Percentiles rank a stretch among this genome's conserved stretches.
Conservation (phyloP, 2,329 filamentous ascomycete genomes). For the Alternaria ethzedia region DNA sequence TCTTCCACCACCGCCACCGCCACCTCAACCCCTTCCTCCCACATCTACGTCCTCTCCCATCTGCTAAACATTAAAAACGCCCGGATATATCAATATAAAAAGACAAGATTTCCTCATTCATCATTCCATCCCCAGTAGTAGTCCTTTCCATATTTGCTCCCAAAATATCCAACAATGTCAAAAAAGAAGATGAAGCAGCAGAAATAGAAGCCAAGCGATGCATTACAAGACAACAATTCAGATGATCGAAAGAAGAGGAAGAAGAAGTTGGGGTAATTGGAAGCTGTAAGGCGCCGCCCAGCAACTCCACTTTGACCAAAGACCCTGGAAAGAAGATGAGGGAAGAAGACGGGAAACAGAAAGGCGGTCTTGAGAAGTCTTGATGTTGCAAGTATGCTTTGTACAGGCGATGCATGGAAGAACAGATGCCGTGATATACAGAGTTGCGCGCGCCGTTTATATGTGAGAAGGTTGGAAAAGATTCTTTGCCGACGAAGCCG, state of each 20-base stretch:
- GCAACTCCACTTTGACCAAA: not conserved
- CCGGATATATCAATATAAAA: not conserved
- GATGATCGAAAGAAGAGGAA: not conserved
- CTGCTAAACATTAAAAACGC: not conserved
- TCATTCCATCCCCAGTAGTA: not conserved
- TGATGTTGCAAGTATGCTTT: slow-evolving; percentile 12
- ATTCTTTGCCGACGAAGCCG: slow-evolving; percentile 7
- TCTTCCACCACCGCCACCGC: not conserved
- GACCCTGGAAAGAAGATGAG: not conserved
- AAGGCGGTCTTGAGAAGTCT: not conserved
- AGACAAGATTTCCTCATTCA: not conserved
- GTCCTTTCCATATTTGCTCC: not conserved
- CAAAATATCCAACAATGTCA: not conserved
- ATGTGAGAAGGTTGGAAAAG: slow-evolving; percentile 13
- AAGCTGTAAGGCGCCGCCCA: not conserved
- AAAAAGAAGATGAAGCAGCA: not conserved
- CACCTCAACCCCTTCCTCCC: not conserved
- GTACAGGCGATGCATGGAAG: slow-evolving; percentile 32
- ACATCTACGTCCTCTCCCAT: not conserved
- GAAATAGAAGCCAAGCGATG: not conserved
- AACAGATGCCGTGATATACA: slow-evolving; percentile 33
- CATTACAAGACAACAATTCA: not conserved
- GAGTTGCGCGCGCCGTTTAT: slow-evolving; percentile 23
- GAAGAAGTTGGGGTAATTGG: not conserved
- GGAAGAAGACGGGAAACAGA: not conserved